Conservation (phyloP, 129 eudicot species). For the Chrysanthemum lavandulifolium region DNA sequence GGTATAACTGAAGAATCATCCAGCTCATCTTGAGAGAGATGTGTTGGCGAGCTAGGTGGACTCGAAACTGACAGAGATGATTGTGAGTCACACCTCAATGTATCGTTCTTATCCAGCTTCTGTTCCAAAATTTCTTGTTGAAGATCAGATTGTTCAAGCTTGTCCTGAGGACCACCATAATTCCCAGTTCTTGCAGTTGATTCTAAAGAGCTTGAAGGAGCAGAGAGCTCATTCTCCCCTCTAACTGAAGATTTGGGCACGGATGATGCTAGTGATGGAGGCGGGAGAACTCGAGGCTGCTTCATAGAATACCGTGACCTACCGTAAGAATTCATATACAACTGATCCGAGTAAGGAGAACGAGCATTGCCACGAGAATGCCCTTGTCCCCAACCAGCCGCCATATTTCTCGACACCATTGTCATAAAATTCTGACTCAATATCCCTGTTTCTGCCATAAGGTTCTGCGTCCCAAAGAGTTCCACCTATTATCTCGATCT, state of each 20-base stretch:
- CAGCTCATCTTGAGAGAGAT: conserved; percentile 83
- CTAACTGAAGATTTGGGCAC: conserved; percentile 55
- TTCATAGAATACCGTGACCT: conserved; percentile 71
- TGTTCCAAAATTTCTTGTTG: conserved; percentile 34
- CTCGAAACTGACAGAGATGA: conserved; percentile 86
- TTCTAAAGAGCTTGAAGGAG: conserved; percentile 59
- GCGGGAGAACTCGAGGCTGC: conserved; percentile 95
- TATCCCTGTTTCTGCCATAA: conserved; percentile 47
- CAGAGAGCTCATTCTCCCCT: conserved; percentile 50
- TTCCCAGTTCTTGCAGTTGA: conserved; percentile 44
- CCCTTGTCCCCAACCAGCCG: conserved; percentile 66
- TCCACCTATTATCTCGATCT: conserved; percentile 62
- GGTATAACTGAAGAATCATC: conserved; percentile 63
- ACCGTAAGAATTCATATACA: conserved; percentile 69
- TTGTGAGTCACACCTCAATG: conserved; percentile 73
- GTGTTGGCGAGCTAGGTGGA: conserved; percentile 86
- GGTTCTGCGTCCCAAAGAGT: conserved; percentile 51
- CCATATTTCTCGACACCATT: conserved; percentile 54
- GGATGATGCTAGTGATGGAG: conserved; percentile 60
- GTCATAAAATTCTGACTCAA: conserved; percentile 54
- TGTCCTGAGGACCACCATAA: conserved; percentile 40
- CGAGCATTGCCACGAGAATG: conserved; percentile 37
- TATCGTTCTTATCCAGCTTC: conserved; percentile 36
- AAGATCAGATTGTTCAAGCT: conserved; percentile 40
- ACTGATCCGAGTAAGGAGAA: conserved; percentile 50